phyloP scores from a whole-genome alignment of 75 land plant genomes.

The Pseudotsuga menziesii region DNA sequence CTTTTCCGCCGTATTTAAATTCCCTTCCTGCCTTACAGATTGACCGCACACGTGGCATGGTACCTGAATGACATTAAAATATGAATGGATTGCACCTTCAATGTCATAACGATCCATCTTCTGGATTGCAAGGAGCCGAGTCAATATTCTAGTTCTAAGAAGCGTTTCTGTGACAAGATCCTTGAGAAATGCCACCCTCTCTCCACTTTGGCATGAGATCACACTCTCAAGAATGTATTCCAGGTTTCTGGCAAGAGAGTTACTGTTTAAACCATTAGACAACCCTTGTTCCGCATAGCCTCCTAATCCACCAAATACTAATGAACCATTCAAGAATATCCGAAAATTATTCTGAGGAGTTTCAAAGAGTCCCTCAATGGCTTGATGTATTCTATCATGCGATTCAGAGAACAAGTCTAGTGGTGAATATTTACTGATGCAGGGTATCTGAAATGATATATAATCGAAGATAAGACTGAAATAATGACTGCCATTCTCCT shows the following conservation, averaged over 20 bases:
- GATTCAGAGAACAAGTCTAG: slow-evolving; percentile 89
- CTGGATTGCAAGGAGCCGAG: slow-evolving; percentile 59
- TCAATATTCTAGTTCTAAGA: slow-evolving; percentile 35
- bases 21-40: slow-evolving; percentile 5
- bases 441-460: slow-evolving; percentile 46
- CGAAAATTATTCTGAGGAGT: slow-evolving; percentile 95
- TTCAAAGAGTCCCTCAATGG: slow-evolving; percentile 55
- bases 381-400: slow-evolving; percentile 52
- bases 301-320: slow-evolving; percentile 65
- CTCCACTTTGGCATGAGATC: slow-evolving; percentile 34
- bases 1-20: background rate
- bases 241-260: slow-evolving; percentile 14
- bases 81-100: slow-evolving; percentile 93
- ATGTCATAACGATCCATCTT: slow-evolving; percentile 82
- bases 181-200: slow-evolving; percentile 41
- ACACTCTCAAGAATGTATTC: slow-evolving; percentile 42
- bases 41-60: slow-evolving; percentile 48
- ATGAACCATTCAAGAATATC: slow-evolving; percentile 71
- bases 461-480: background rate
- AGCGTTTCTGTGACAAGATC: slow-evolving; percentile 65
- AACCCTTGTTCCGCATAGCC: slow-evolving; percentile 20
- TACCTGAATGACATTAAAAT: slow-evolving; percentile 49
- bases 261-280: background rate
- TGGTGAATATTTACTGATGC: slow-evolving; percentile 80
- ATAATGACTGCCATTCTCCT: background rate